A percentile compares a stretch with the other conserved stretches of the same genome.
phyloP scores from a whole-genome alignment of 106 monocot genomes.

The Alisma plantagoaquatica region DNA sequence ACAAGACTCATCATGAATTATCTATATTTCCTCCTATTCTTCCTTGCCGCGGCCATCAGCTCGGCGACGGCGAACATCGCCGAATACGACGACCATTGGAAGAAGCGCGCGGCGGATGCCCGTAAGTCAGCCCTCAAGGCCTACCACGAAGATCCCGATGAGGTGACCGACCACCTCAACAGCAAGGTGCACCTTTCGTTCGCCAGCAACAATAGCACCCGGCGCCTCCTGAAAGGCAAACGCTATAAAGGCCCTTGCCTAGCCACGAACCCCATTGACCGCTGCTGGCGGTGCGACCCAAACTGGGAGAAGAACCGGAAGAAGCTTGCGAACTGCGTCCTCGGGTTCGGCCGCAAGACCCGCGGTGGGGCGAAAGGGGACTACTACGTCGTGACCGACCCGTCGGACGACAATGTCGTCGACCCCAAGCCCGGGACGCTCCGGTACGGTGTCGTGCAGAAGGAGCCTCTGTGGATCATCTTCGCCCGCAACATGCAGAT shows the following conservation, averaged over 20 bases:
- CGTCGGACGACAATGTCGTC: constrained; percentile 22
- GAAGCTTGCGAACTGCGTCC: constrained; percentile 40
- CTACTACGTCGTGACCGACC: constrained; percentile 30
- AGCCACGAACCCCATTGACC: constrained; percentile 59
- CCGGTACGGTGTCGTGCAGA: constrained; percentile 34
- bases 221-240: background rate
- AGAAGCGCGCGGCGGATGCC: constrained; percentile 16
- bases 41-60: background rate
- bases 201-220: constrained; percentile 15
- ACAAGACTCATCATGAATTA: no score
- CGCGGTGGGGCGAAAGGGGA: constrained; percentile 12
- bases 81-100: constrained; percentile 36
- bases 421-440: constrained; percentile 32
- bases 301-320: constrained; percentile 31
- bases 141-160: constrained; percentile 22
- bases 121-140: background rate
- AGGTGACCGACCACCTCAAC: constrained; percentile 7
- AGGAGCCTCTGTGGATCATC: constrained; percentile 56
- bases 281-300: constrained; percentile 50
- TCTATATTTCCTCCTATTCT: no score
- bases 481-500: constrained; percentile 60
- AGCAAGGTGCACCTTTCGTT: background rate
- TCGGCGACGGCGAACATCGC: constrained; percentile 8
- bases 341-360: constrained; percentile 26
- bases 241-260: constrained; percentile 18